These are phyloP conservation scores for Trichocladium uniseriatum DNA, from an alignment of 495 filamentous ascomycete species.

Conservation along the genomic window DNA sequence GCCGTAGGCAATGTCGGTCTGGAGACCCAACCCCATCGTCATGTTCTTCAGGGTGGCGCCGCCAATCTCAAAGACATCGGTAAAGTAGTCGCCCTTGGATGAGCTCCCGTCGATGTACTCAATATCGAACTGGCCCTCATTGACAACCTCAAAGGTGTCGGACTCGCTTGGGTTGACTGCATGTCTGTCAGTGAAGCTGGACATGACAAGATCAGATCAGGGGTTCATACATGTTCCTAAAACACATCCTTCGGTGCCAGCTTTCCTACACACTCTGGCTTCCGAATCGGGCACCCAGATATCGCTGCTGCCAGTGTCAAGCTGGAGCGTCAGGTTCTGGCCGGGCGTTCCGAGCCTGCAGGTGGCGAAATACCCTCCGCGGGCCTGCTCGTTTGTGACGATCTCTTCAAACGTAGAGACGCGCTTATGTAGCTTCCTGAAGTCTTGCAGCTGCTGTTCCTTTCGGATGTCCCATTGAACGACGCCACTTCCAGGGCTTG, in stretches of 20 bases:
- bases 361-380: slow-evolving; percentile 58
- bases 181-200: slow-evolving; percentile 9
- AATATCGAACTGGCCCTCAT: slow-evolving; percentile 66
- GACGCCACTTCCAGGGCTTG: slow-evolving; percentile 22
- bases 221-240: slow-evolving; percentile 38
- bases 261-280: slow-evolving; percentile 48
- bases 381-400: slow-evolving; percentile 33
- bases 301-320: slow-evolving; percentile 86
- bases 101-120: slow-evolving; percentile 75
- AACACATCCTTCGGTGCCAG: slow-evolving; percentile 28
- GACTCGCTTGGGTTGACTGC: slow-evolving; percentile 54
- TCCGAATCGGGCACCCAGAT: slow-evolving; percentile 67
- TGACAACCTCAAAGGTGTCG: slow-evolving; percentile 57
- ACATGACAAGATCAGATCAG: neutral
- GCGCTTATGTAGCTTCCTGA: slow-evolving; percentile 22
- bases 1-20: slow-evolving; percentile 62
- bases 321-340: slow-evolving; percentile 56
- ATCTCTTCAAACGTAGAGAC: slow-evolving; percentile 29
- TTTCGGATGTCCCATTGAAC: slow-evolving; percentile 38
- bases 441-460: slow-evolving; percentile 9
- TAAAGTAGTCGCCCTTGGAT: slow-evolving; percentile 71
- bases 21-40: slow-evolving; percentile 76
- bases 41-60: slow-evolving; percentile 54
- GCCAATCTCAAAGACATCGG: slow-evolving; percentile 67
- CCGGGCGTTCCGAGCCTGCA: slow-evolving; percentile 60